phyloP scores from a whole-genome alignment of 108 stramenopile species.

The Skeletonema marinoi region DNA sequence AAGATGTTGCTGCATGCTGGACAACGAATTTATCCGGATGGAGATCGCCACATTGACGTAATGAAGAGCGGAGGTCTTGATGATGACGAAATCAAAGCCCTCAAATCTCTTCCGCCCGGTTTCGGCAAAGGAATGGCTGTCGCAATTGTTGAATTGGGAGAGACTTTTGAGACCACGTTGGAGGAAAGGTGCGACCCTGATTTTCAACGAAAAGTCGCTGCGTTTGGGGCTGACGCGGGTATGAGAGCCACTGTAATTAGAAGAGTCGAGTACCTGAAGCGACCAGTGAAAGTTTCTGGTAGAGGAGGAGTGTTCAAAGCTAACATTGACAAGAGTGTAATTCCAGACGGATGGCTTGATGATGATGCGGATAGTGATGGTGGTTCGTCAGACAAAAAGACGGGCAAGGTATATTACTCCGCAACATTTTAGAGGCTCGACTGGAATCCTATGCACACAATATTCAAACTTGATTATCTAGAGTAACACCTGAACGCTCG shows the following conservation, averaged over 20 bases:
- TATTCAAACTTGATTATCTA: too few relatives aligned
- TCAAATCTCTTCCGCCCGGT: conserved; percentile 61
- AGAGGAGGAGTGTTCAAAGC: conserved; percentile 69
- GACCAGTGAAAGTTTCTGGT: conserved; percentile 49
- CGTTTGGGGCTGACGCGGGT: conserved; percentile 68
- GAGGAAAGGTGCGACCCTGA: conserved; percentile 58
- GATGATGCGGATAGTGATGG: neutral
- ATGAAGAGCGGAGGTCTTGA: conserved; percentile 60
- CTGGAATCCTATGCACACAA: neutral
- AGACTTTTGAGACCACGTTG: conserved; percentile 66
- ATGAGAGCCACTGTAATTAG: conserved; percentile 71
- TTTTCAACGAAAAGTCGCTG: conserved; percentile 66
- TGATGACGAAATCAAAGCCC: conserved; percentile 55
- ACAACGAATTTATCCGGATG: conserved; percentile 78
- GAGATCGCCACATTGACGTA: conserved; percentile 65
- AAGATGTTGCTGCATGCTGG: conserved; percentile 79
- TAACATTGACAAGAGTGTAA: conserved; percentile 47
- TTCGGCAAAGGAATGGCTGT: conserved; percentile 68
- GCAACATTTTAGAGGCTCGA: conserved; percentile 15
- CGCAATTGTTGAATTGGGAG: conserved; percentile 74
- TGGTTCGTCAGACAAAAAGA: neutral
- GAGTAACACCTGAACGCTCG: too few relatives aligned
- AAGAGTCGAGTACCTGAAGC: conserved; percentile 62
- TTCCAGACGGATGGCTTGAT: conserved; percentile 68
- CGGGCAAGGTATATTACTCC: conserved; percentile 23